phyloP scores from a whole-genome alignment of 805 yeast genomes.

The Cyberlindnera subsufficiens region DNA sequence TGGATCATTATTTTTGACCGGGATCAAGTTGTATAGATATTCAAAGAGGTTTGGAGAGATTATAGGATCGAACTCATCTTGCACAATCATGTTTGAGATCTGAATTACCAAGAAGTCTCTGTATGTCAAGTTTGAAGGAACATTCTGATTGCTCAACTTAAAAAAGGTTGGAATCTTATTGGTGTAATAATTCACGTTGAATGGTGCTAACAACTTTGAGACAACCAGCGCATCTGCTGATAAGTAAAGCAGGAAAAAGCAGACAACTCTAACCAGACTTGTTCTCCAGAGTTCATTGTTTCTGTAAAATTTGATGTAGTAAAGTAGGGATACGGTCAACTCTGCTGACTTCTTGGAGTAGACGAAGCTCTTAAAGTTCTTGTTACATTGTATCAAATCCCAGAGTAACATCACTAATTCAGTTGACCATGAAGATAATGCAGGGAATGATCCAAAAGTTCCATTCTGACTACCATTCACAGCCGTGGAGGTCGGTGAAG shows the following conservation, averaged over 20 bases:
- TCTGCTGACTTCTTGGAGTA: conserved; percentile 45
- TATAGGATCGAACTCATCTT: conserved; percentile 28
- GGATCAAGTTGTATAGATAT: conserved; percentile 55
- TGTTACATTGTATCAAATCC: conserved; percentile 75
- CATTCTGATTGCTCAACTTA: conserved; percentile 31
- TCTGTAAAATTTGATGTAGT: conserved; percentile 48
- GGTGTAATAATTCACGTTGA: conserved; percentile 36
- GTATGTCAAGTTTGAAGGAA: conserved; percentile 40
- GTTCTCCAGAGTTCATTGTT: conserved; percentile 31
- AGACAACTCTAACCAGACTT: conserved; percentile 40
- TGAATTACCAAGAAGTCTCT: conserved; percentile 61
- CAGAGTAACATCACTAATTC: conserved; percentile 64
- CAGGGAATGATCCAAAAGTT: conserved; percentile 27
- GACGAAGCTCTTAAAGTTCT: conserved; percentile 40
- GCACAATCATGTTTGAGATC: conserved; percentile 35
- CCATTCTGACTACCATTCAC: conserved; percentile 1
- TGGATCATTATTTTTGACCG: conserved; percentile 30
- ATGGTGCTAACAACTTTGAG: conserved; percentile 37
- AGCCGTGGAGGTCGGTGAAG: conserved; percentile 9
- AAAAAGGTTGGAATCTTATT: conserved; percentile 48
- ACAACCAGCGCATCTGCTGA: conserved; percentile 34
- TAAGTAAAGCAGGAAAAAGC: conserved; percentile 47
- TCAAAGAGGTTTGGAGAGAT: conserved; percentile 49
- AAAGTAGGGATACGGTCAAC: conserved; percentile 47
- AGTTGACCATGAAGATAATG: conserved; percentile 42